These are phyloP conservation scores for Candida adriatica DNA, from an alignment of 805 yeast species.

Conservation along the genomic window DNA sequence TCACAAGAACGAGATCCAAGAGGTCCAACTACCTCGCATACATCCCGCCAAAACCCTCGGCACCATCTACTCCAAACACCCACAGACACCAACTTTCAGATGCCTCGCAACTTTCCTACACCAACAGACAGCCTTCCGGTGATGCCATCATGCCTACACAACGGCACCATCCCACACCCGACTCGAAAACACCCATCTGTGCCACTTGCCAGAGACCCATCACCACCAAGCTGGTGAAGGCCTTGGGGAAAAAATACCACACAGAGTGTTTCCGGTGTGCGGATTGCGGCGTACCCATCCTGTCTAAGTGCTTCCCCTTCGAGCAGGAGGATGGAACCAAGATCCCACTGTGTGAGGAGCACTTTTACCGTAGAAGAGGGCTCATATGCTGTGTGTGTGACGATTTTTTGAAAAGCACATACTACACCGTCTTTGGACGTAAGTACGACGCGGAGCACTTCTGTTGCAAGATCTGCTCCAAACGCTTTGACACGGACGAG, in stretches of 20 bases:
- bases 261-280: constrained; percentile 82
- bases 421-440: constrained; percentile 87
- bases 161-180: constrained; percentile 4
- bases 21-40: constrained; percentile 20
- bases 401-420: constrained; percentile 82
- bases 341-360: constrained; percentile 80
- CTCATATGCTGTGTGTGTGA: constrained; percentile 84
- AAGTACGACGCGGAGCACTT: constrained; percentile 95
- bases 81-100: constrained; percentile 7
- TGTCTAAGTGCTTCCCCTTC: constrained; percentile 83
- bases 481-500: constrained; percentile 84
- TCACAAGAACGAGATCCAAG: constrained; percentile 9
- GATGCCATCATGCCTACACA: constrained; percentile 5
- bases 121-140: no score
- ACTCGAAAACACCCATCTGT: constrained; percentile 37
- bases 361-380: constrained; percentile 80
- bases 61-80: constrained; percentile 1
- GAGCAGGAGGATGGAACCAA: constrained; percentile 40
- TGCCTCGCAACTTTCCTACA: constrained; percentile 3
- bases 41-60: constrained; percentile 18
- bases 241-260: constrained; percentile 73
- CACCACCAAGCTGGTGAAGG: constrained; percentile 77
- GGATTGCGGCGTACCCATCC: constrained; percentile 77
- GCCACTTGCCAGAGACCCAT: constrained; percentile 46
- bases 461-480: constrained; percentile 80